Evolutionary conservation across 371 early-diverging fungal species (phyloP), one percentile per base, ranked within the genome.

Genomic region (Mortierella polycephala): DNA sequence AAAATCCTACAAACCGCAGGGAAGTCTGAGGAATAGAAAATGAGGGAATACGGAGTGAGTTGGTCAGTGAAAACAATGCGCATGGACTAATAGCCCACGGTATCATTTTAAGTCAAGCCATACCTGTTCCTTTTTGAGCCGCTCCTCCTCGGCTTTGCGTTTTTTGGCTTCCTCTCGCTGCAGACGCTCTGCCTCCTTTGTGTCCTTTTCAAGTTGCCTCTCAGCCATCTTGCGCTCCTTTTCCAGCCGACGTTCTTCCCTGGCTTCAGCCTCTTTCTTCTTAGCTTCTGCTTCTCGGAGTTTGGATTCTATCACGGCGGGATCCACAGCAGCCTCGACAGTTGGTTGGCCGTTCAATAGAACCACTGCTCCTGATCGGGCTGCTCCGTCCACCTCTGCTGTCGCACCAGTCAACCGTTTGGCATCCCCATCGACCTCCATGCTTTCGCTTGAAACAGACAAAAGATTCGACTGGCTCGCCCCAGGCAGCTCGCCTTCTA

Each of bases 91-190:
- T 30, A 30, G 4, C 30, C 30, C 30, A 30, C 30, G 30, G 30
- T 30, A 4, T 30, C 30, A 30, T 30, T 30, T 30, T 30, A 41
- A 41, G 12, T 55, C 2, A 55, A 49, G 30, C 6, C 13, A 14
- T 74, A 58, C 69, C 72, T 81, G 73, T 23, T 76, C 75, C 53
- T 72, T 70, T 61, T 64, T 56, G 62, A 72, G 42, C 8, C 75
- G 51, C 20, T 74, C 71, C 62, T 84, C 82, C 53, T 75, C 85
- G 23, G 84, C 87, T 30, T 82, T 79, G 7, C 66, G 70, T 53
- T 72, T 82, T 54, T 76, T 82, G 20, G 75, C 67, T 44, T 85
- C 83, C 9, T 81, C 84, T 56, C 83, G 84, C 20, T 80, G 75
- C 2, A 73, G 64, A 2, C 77, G 71, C 46, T 74, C 72, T 42